These are phyloP conservation scores for Suhomyces kilbournensis DNA, from an alignment of 805 yeast species.

Conservation along the genomic window DNA sequence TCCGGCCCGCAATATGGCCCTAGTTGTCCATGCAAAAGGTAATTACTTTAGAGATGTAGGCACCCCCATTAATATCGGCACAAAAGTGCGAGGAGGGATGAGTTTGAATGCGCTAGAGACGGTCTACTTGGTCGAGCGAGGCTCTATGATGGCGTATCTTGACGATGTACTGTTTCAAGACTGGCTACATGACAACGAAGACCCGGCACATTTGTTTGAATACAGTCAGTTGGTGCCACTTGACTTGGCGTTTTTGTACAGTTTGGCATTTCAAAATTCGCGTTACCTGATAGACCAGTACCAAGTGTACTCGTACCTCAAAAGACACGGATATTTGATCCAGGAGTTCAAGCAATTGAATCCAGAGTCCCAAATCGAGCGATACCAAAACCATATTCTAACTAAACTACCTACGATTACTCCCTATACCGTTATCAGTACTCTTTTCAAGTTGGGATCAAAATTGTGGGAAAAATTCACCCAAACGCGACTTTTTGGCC, in stretches of 20 bases:
- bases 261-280: slow-evolving; percentile 40
- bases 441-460: neutral
- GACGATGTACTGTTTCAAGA: slow-evolving; percentile 17
- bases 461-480: neutral
- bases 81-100: slow-evolving; percentile 24
- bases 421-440: too few relatives aligned
- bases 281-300: slow-evolving; percentile 49
- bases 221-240: slow-evolving; percentile 32
- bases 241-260: slow-evolving; percentile 63
- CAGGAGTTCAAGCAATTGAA: slow-evolving; percentile 14
- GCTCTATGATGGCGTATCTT: slow-evolving; percentile 40
- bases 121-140: slow-evolving; percentile 78
- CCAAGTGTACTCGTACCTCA: slow-evolving; percentile 69
- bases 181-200: slow-evolving; percentile 14
- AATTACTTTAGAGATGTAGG: slow-evolving; percentile 76
- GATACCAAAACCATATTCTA: neutral
- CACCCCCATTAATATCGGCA: slow-evolving; percentile 30
- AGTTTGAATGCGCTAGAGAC: slow-evolving; percentile 66
- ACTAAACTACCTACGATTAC: neutral
- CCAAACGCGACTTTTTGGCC: slow-evolving; percentile 8
- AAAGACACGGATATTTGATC: slow-evolving; percentile 73
- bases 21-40: slow-evolving; percentile 58
- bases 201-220: slow-evolving; percentile 20
- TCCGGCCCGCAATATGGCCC: slow-evolving; percentile 20
- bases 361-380: neutral